Percentiles rank a stretch among this genome's conserved stretches.
Evolutionary conservation across 2,329 filamentous ascomycete genomes (phyloP).

Genomic region (Penicillium sp.): DNA sequence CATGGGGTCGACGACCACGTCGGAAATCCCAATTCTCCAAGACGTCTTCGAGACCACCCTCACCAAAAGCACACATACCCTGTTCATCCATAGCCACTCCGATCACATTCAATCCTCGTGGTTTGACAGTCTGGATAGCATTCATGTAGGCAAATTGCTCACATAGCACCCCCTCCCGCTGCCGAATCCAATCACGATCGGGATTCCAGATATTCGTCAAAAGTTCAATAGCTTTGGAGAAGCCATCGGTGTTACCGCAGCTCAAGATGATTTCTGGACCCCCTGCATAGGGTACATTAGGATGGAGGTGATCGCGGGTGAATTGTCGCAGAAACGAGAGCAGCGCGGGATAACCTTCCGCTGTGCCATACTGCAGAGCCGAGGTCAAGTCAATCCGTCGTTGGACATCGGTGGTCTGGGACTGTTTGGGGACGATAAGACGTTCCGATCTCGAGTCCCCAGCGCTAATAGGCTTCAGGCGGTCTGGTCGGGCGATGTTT

Average conservation of each 20-base stretch:
- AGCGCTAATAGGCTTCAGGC: slow-evolving; percentile 72
- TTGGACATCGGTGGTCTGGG: slow-evolving; percentile 56
- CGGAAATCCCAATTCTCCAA: slow-evolving; percentile 77
- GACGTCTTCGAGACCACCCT: slow-evolving; percentile 73
- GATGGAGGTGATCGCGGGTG: slow-evolving; percentile 72
- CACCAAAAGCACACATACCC: slow-evolving; percentile 74
- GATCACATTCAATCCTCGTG: slow-evolving; percentile 70
- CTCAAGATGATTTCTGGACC: slow-evolving; percentile 78
- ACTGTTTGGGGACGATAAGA: slow-evolving; percentile 71
- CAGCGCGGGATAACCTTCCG: slow-evolving; percentile 77
- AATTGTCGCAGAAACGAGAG: slow-evolving; percentile 78
- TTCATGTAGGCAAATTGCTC: slow-evolving; percentile 83
- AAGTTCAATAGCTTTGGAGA: slow-evolving; percentile 73
- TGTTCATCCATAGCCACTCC: slow-evolving; percentile 74
- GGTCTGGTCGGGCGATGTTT: slow-evolving; percentile 69
- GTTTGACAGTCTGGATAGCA: slow-evolving; percentile 65
- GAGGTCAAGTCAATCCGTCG: slow-evolving; percentile 78
- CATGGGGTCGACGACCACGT: slow-evolving; percentile 72
- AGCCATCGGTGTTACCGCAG: slow-evolving; percentile 81
- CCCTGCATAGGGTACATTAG: slow-evolving; percentile 73
- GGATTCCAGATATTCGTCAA: slow-evolving; percentile 75
- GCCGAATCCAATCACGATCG: slow-evolving; percentile 63
- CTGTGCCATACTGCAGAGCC: slow-evolving; percentile 84
- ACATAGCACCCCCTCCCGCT: slow-evolving; percentile 74
- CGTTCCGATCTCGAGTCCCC: slow-evolving; percentile 48